These are phyloP conservation scores for Alternaria atra DNA, from an alignment of 2,329 filamentous ascomycete genomes.

Conservation along the genomic window DNA sequence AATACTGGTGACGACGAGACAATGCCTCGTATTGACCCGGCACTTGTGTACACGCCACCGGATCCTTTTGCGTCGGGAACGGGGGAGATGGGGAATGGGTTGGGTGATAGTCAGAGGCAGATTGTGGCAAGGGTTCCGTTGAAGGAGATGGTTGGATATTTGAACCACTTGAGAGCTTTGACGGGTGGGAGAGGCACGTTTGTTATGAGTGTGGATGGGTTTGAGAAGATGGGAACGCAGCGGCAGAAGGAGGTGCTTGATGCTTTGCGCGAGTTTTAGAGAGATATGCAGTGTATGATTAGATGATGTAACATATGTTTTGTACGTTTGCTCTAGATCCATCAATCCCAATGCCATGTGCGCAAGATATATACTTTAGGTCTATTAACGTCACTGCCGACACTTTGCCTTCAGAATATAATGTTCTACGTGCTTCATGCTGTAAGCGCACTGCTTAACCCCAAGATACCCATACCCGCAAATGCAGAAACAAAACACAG, in stretches of 20 bases:
- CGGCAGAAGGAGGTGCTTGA: slow-evolving; percentile 66
- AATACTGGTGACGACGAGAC: slow-evolving; percentile 36
- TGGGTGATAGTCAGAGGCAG: slow-evolving; percentile 54
- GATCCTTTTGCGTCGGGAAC: slow-evolving; percentile 74
- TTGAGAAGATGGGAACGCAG: slow-evolving; percentile 71
- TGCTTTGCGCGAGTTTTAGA: slow-evolving; percentile 39
- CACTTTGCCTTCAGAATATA: not conserved
- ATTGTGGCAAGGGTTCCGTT: slow-evolving; percentile 89
- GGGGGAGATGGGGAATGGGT: slow-evolving; percentile 25
- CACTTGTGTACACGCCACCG: slow-evolving; percentile 83
- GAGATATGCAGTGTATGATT: not conserved
- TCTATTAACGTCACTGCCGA: not conserved
- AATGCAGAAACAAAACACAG: slow-evolving; percentile 84
- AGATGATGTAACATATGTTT: not conserved
- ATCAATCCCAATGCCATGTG: not conserved
- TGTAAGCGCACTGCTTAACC: slow-evolving; percentile 85
- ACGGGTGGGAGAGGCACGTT: slow-evolving; percentile 85
- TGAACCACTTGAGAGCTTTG: slow-evolving; percentile 86
- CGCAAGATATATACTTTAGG: not conserved
- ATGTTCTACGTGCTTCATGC: slow-evolving; percentile 49
- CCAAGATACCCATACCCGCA: slow-evolving; percentile 86
- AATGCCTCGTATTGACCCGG: slow-evolving; percentile 68
- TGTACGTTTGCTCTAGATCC: not conserved
- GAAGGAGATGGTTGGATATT: slow-evolving; percentile 96
- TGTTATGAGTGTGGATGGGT: slow-evolving; percentile 76